Evolutionary conservation across 495 filamentous ascomycete genomes (phyloP).

Genomic region (Penicillium cataractarum): DNA sequence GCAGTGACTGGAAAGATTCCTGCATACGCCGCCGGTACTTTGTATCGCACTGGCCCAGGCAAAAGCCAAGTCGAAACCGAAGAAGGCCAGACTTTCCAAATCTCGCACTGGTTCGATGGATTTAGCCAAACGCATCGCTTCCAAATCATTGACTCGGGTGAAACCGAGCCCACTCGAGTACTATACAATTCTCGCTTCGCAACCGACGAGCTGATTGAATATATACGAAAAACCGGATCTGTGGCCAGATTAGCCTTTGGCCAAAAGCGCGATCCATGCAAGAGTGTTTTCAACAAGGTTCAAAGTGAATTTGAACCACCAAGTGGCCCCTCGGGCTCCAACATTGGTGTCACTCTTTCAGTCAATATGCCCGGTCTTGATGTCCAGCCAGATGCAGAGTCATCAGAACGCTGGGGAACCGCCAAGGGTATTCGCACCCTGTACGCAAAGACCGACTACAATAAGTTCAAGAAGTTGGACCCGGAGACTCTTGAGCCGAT

Average conservation of each 20-base stretch:
- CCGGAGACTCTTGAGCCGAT: slow-evolving; percentile 73
- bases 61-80: slow-evolving; percentile 58
- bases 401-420: slow-evolving; percentile 21
- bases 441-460: slow-evolving; percentile 64
- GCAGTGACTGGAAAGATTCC: slow-evolving; percentile 53
- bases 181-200: slow-evolving; percentile 74
- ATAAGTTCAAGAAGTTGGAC: slow-evolving; percentile 60
- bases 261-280: slow-evolving; percentile 68
- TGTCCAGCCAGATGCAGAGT: slow-evolving; percentile 5
- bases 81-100: slow-evolving; percentile 55
- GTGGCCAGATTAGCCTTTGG: slow-evolving; percentile 58
- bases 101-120: slow-evolving; percentile 81
- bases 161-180: slow-evolving; percentile 44
- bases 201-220: slow-evolving; percentile 57
- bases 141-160: slow-evolving; percentile 53
- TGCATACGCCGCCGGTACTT: slow-evolving; percentile 58
- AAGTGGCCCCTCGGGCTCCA: slow-evolving; percentile 39
- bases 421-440: slow-evolving; percentile 49
- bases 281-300: slow-evolving; percentile 67
- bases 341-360: slow-evolving; percentile 64
- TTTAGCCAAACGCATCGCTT: slow-evolving; percentile 76
- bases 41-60: slow-evolving; percentile 77
- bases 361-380: slow-evolving; percentile 58
- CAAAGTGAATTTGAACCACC: slow-evolving; percentile 54
- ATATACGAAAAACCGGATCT: slow-evolving; percentile 56